Percentiles rank a stretch among this genome's conserved stretches.
These are phyloP conservation scores for Pichia norvegensis DNA, from an alignment of 1,139 yeast genomes.

Conservation along the genomic window DNA sequence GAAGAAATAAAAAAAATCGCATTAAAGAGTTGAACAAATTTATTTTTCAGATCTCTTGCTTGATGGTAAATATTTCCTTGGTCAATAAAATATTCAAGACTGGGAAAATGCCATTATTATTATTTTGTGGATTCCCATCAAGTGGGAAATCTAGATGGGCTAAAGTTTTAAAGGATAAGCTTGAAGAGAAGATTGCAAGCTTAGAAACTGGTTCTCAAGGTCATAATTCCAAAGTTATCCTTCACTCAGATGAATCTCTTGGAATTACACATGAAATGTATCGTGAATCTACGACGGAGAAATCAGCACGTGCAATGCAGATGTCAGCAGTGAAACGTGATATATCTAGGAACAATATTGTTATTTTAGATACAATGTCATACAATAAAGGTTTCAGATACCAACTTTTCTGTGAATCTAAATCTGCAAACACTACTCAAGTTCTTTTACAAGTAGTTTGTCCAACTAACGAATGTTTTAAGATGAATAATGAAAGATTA, in stretches of 20 bases:
- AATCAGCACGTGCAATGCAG: slow-evolving; percentile 74
- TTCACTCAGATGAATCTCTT: slow-evolving; percentile 70
- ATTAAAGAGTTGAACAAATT: neutral
- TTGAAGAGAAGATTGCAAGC: slow-evolving; percentile 41
- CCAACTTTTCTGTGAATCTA: slow-evolving; percentile 90
- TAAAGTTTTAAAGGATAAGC: slow-evolving; percentile 37
- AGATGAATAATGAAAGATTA: slow-evolving; percentile 45
- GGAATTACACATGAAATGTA: slow-evolving; percentile 68
- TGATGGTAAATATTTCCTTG: neutral
- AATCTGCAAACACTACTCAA: slow-evolving; percentile 72
- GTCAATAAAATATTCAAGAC: neutral
- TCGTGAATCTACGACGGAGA: slow-evolving; percentile 62
- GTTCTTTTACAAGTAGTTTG: slow-evolving; percentile 76
- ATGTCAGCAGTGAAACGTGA: slow-evolving; percentile 85
- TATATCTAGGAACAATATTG: slow-evolving; percentile 59
- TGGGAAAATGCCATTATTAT: slow-evolving; percentile 65
- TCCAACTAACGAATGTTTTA: slow-evolving; percentile 51
- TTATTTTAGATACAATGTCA: slow-evolving; percentile 75
- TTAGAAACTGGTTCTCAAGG: slow-evolving; percentile 40
- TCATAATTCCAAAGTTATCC: slow-evolving; percentile 48
- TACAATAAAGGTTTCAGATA: slow-evolving; percentile 95
- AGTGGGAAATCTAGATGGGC: slow-evolving; percentile 83
- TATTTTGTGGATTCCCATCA: slow-evolving; percentile 78
- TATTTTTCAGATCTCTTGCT: neutral
- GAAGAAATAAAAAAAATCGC: neutral